These are phyloP conservation scores for Saururus chinensis DNA, from an alignment of 164 flowering plant genomes.

Conservation along the genomic window DNA sequence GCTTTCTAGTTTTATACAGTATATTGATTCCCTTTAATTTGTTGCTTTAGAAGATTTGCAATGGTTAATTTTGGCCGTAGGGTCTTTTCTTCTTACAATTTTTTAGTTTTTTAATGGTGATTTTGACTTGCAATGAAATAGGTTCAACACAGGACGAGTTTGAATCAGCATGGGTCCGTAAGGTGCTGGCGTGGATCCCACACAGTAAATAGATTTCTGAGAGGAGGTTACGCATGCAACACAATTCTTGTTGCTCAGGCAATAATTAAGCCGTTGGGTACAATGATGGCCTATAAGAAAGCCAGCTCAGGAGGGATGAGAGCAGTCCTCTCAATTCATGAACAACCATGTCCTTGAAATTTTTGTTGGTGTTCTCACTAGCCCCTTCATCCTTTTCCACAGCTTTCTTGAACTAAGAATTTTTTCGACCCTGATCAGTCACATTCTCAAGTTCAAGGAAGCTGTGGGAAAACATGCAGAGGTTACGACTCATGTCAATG, in stretches of 20 bases:
- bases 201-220: not conserved
- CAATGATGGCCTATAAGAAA: not conserved
- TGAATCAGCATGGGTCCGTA: not conserved
- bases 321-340: not conserved
- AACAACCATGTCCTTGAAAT: not conserved
- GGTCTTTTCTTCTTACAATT: no score
- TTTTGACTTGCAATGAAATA: not conserved
- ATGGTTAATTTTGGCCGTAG: no score
- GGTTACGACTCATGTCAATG: not conserved
- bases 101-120: no score
- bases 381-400: slow-evolving; percentile 8
- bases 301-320: not conserved
- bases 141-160: not conserved
- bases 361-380: slow-evolving; percentile 5
- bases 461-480: slow-evolving; percentile 4
- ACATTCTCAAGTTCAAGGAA: slow-evolving; percentile 2
- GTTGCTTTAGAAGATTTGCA: not conserved
- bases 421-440: no score
- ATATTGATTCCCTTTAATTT: not conserved
- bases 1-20: not conserved
- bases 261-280: not conserved
- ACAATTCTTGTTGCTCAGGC: not conserved
- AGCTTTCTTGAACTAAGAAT: slow-evolving; percentile 9
- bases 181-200: not conserved
- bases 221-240: not conserved